Evolutionary conservation across 2,329 filamentous ascomycete genomes (phyloP).

Genomic region (Graphilbum sp.): DNA sequence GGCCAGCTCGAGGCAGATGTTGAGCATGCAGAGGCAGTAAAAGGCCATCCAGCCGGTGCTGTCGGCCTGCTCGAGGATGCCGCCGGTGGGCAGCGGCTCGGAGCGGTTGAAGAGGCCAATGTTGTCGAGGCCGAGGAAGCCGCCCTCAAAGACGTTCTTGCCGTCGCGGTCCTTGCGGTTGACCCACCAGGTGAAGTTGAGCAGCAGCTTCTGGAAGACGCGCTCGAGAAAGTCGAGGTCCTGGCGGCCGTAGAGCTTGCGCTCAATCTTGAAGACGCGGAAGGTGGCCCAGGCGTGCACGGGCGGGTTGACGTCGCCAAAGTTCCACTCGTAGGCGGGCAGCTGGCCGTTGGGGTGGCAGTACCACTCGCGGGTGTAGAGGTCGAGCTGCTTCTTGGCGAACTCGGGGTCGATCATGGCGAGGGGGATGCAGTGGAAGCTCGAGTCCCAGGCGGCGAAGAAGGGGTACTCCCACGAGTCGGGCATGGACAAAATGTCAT

Average conservation of each 20-base stretch:
- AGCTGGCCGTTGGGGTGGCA: slow-evolving; percentile 95
- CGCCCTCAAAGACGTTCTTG: slow-evolving; percentile 95
- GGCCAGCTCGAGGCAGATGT: slow-evolving; percentile 85
- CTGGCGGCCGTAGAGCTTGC: slow-evolving; percentile 89
- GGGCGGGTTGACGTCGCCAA: slow-evolving; percentile 89
- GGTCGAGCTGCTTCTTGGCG: slow-evolving; percentile 91
- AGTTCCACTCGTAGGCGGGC: slow-evolving; percentile 91
- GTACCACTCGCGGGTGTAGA: slow-evolving; percentile 96
- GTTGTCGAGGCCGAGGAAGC: slow-evolving; percentile 90
- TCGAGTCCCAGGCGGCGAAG: slow-evolving; percentile 93
- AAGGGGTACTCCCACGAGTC: slow-evolving; percentile 99
- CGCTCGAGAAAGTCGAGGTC: slow-evolving; percentile 91
- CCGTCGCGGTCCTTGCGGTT: slow-evolving; percentile 89
- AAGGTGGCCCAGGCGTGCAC: slow-evolving; percentile 96
- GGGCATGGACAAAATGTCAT: slow-evolving; percentile 93
- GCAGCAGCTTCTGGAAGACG: slow-evolving; percentile 85
- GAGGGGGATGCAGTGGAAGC: slow-evolving; percentile 89
- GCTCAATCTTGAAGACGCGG: slow-evolving; percentile 93
- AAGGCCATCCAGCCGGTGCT: slow-evolving; percentile 99
- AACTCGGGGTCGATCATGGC: slow-evolving; percentile 98
- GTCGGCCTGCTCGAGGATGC: slow-evolving; percentile 88
- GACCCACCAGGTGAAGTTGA: slow-evolving; percentile 99
- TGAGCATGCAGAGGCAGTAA: slow-evolving; percentile 91
- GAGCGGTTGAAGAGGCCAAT: slow-evolving; percentile 96
- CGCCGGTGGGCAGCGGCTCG: slow-evolving; percentile 83